These are phyloP conservation scores for Alternaria sp. DNA, from an alignment of 2,329 filamentous ascomycete species.

Conservation along the genomic window DNA sequence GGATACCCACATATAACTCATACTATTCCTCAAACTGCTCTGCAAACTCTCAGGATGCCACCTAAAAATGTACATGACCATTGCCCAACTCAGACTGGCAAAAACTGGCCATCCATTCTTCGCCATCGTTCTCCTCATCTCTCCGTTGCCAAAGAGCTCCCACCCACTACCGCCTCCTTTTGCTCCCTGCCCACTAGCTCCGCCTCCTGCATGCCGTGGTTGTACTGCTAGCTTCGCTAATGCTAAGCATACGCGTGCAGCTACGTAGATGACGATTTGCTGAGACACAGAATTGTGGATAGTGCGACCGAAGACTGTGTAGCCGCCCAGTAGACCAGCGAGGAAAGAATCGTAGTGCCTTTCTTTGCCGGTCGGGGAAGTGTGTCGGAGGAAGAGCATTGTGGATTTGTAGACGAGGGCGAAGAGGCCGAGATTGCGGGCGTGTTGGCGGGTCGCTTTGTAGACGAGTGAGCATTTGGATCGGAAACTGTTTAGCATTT, in stretches of 20 bases:
- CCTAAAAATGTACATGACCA: slow-evolving; percentile 94
- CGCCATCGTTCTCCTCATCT: slow-evolving; percentile 51
- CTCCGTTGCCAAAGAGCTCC: slow-evolving; percentile 51
- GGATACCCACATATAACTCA: slow-evolving; percentile 89
- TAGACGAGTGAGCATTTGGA: slow-evolving; percentile 81
- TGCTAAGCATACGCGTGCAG: slow-evolving; percentile 86
- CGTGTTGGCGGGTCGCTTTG: slow-evolving; percentile 88
- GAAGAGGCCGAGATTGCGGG: slow-evolving; percentile 89
- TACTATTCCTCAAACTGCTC: slow-evolving; percentile 88
- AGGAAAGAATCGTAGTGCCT: slow-evolving; percentile 84
- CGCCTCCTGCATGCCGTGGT: slow-evolving; percentile 55
- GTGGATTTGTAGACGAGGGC: slow-evolving; percentile 87
- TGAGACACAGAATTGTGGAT: slow-evolving; percentile 83
- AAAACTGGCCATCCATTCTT: slow-evolving; percentile 90
- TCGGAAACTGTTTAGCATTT: slow-evolving; percentile 61
- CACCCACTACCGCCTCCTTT: slow-evolving; percentile 48
- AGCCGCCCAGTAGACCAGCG: slow-evolving; percentile 87
- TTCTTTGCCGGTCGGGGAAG: slow-evolving; percentile 60
- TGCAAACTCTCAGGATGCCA: slow-evolving; percentile 92
- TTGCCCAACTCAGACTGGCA: slow-evolving; percentile 87
- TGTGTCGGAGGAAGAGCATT: slow-evolving; percentile 76
- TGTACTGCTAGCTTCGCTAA: slow-evolving; percentile 84
- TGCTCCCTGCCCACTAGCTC: slow-evolving; percentile 20
- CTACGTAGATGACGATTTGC: slow-evolving; percentile 98
- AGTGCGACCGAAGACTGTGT: slow-evolving; percentile 88